A percentile compares a stretch with the other conserved stretches of the same genome.
Conservation (phyloP, 1,284 basidiomycete species). For the Sanghuangporus sanghuang region DNA sequence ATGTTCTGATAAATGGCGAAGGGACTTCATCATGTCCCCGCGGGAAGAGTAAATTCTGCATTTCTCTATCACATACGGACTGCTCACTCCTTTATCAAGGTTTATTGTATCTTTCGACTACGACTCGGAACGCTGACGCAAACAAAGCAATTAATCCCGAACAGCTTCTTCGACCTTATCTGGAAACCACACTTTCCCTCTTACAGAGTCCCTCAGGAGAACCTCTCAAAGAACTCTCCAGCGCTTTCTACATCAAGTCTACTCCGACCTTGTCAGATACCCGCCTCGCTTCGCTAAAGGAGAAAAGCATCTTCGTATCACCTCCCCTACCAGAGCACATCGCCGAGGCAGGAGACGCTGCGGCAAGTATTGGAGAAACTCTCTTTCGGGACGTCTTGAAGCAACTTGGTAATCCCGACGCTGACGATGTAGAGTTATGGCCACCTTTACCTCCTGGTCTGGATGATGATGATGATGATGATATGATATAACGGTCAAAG, state of each 20-base stretch:
- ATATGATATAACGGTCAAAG: neutral
- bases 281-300: slow-evolving; percentile 1
- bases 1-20: slow-evolving; percentile 74
- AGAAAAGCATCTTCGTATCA: slow-evolving; percentile 32
- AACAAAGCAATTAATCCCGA: slow-evolving; percentile 30
- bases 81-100: slow-evolving; percentile 32
- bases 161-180: slow-evolving; percentile 54
- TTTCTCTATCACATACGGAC: neutral
- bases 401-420: neutral
- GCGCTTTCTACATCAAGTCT: slow-evolving; percentile 14
- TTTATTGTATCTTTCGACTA: slow-evolving; percentile 57
- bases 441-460: slow-evolving; percentile 6
- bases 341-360: slow-evolving; percentile 53
- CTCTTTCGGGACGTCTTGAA: slow-evolving; percentile 53
- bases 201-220: slow-evolving; percentile 19
- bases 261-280: neutral
- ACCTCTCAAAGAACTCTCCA: slow-evolving; percentile 20
- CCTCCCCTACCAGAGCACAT: slow-evolving; percentile 37
- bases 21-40: slow-evolving; percentile 82
- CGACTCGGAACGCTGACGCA: slow-evolving; percentile 29
- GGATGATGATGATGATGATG: slow-evolving; percentile 14
- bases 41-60: slow-evolving; percentile 63
- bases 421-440: slow-evolving; percentile 7
- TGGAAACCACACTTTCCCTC: slow-evolving; percentile 43
- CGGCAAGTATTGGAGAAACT: slow-evolving; percentile 52